phyloP scores from a whole-genome alignment of 805 yeast genomes.

The Saturnispora sanitii region DNA sequence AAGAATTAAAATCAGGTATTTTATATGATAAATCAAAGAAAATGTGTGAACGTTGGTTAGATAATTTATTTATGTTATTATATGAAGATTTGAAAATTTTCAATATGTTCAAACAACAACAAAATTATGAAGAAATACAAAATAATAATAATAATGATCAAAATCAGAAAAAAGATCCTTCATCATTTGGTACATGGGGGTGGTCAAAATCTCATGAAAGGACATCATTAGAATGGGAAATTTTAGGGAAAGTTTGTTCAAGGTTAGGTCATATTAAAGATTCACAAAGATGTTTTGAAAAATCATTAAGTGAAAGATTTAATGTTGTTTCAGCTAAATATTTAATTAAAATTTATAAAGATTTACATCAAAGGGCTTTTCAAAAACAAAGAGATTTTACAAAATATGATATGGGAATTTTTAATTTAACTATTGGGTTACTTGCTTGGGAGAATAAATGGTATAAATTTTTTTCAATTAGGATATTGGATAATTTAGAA shows the following conservation, averaged over 20 bases:
- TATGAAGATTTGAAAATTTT: conserved; percentile 72
- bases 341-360: conserved; percentile 51
- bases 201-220: conserved; percentile 34
- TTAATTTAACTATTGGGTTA: conserved; percentile 64
- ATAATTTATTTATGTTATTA: conserved; percentile 55
- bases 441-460: conserved; percentile 98
- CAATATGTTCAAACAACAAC: conserved; percentile 76
- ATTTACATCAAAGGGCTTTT: conserved; percentile 6
- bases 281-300: conserved; percentile 75
- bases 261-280: conserved; percentile 81
- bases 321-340: conserved; percentile 72
- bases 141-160: too few species aligned
- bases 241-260: conserved; percentile 75
- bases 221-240: conserved; percentile 60
- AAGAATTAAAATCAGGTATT: conserved; percentile 36
- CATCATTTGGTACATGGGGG: conserved; percentile 10
- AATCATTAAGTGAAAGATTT: conserved; percentile 64
- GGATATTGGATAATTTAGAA: conserved; percentile 45
- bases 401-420: conserved; percentile 43
- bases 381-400: conserved; percentile 5
- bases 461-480: conserved; percentile 86
- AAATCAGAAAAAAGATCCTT: too few species aligned
- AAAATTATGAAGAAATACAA: too few species aligned
- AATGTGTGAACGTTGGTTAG: conserved; percentile 67
- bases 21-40: conserved; percentile 44